Evolutionary conservation across 148 eudicot species (phyloP).

Genomic region (Persicaria tinctoria): DNA sequence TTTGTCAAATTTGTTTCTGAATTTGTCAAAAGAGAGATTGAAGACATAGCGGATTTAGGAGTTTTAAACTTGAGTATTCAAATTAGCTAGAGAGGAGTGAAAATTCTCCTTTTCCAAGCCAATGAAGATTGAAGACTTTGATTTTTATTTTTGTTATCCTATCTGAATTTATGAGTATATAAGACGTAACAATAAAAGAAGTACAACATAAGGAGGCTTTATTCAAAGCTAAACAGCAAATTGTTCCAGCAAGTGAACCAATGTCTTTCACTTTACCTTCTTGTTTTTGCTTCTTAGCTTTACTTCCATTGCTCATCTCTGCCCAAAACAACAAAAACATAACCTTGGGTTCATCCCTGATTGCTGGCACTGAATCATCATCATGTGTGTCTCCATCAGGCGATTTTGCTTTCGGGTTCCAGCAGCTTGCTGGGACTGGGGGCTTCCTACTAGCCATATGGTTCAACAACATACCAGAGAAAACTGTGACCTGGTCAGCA

Average conservation of each 20-base stretch:
- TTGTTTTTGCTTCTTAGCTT: neutral
- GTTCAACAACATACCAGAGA: constrained; percentile 12
- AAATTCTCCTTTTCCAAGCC: no score
- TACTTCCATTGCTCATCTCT: neutral
- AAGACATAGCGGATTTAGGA: no score
- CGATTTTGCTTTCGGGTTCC: neutral
- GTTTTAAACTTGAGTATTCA: no score
- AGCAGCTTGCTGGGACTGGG: neutral
- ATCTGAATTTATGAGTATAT: no score
- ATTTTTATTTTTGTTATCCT: no score
- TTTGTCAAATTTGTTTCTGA: no score
- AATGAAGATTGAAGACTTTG: no score
- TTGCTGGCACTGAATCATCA: constrained; percentile 13
- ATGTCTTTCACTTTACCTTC: neutral
- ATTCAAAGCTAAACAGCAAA: no score
- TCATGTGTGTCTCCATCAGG: neutral
- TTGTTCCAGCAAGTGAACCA: neutral
- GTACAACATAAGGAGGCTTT: no score
- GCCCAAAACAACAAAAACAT: constrained; percentile 17
- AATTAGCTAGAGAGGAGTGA: no score
- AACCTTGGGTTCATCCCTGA: constrained; percentile 21
- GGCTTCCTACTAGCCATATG: constrained; percentile 1
- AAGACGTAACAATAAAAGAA: no score
- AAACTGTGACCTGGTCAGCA: constrained; percentile 24
- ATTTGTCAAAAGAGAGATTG: no score